Evolutionary conservation across 2,329 filamentous ascomycete species (phyloP).

Genomic region (Exophiala sideris): DNA sequence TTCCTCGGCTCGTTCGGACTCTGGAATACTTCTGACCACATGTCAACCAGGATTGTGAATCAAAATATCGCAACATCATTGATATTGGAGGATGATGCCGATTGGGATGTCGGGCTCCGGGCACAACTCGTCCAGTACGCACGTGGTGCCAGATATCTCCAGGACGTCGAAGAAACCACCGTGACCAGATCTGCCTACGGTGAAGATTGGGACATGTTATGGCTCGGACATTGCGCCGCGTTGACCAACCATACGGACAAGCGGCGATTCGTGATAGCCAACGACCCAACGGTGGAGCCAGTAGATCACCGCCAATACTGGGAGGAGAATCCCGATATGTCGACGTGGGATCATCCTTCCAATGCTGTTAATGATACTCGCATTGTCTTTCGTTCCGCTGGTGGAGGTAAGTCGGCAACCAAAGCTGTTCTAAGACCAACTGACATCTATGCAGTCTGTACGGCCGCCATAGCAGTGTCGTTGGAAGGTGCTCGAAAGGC

Average conservation of each 20-base stretch:
- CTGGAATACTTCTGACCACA: background rate
- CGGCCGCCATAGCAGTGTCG: background rate
- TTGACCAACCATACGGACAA: constrained; percentile 27
- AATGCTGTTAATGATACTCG: background rate
- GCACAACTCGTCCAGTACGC: constrained; percentile 44
- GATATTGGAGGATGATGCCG: constrained; percentile 56
- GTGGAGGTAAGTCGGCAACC: background rate
- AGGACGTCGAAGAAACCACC: constrained; percentile 18
- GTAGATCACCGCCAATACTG: background rate
- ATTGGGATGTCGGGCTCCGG: constrained; percentile 55
- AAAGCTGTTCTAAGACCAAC: background rate
- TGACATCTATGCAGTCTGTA: background rate
- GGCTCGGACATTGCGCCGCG: constrained; percentile 37
- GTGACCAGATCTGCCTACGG: constrained; percentile 33
- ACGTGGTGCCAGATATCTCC: constrained; percentile 30
- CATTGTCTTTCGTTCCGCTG: background rate
- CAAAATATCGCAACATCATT: constrained; percentile 46
- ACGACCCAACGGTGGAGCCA: constrained; percentile 31
- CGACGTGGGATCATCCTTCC: background rate
- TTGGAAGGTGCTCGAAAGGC: constrained; percentile 1
- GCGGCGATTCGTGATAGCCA: constrained; percentile 27
- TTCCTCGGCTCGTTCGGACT: background rate
- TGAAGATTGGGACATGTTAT: constrained; percentile 37
- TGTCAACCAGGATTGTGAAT: constrained; percentile 36
- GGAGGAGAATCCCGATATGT: background rate